phyloP scores from a whole-genome alignment of 1,284 basidiomycete species.

The Ganoderma lingzhi region DNA sequence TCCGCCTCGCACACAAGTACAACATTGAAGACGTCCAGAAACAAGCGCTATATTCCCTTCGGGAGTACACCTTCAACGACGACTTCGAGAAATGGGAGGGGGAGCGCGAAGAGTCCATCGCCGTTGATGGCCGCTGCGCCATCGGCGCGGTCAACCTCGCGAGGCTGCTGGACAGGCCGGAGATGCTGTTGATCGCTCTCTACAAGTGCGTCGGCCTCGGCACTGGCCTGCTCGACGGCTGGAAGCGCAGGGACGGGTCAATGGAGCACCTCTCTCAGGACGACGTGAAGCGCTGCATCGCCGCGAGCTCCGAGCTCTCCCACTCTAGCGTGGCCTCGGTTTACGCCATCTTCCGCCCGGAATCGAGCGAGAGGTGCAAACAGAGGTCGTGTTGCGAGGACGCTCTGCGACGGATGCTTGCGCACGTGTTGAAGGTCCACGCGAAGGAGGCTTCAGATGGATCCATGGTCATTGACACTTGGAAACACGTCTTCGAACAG shows the following conservation, averaged over 20 bases:
- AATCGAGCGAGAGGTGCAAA: neutral
- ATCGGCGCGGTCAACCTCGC: slow-evolving; percentile 24
- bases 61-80: neutral
- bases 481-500: neutral
- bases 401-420: neutral
- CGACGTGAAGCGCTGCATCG: slow-evolving; percentile 16
- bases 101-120: neutral
- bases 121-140: neutral
- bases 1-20: slow-evolving; percentile 11
- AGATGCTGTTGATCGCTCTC: slow-evolving; percentile 16
- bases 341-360: neutral
- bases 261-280: slow-evolving; percentile 8
- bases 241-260: slow-evolving; percentile 8
- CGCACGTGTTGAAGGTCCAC: neutral
- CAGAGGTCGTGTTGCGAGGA: neutral
- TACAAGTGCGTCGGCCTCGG: slow-evolving; percentile 14
- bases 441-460: neutral
- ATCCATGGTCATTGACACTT: neutral
- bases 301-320: neutral
- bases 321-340: neutral
- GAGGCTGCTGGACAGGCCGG: slow-evolving; percentile 6
- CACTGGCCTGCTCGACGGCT: slow-evolving; percentile 9
- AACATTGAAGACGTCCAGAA: neutral
- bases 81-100: neutral
- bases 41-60: neutral